Base-by-base conservation (phyloP, 2,329 filamentous ascomycete species). In the Penicillium sp. region DNA sequence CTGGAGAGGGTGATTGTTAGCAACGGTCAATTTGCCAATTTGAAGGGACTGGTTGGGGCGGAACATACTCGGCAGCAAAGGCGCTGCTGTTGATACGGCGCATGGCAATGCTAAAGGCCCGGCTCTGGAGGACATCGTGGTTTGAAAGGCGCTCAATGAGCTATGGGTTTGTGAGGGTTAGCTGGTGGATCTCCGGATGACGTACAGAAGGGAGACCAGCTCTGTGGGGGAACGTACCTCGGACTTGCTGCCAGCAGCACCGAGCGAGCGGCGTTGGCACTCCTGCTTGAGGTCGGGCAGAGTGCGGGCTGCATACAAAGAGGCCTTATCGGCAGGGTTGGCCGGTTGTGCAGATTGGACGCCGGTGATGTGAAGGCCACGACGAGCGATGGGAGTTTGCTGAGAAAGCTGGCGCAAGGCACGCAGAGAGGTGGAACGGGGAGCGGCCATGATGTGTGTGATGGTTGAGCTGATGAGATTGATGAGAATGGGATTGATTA, bases 311-410 rank as follows among this genome's bases (percentile, higher is more conserved):
- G 81, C 75, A 59, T 83, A 83, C 56, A 80, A 69, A 43, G 79
- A 78, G 18, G 82, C 77, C 66, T 81, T 82, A 65, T 85, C 83
- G 35, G 79, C 70, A 67, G 81, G 68, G 73, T 78, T 74, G 78
- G 75, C 68, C 71, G 78, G 64, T 76, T 84, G 68, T 60, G 82
- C 85, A 52, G 84, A 84, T 31, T 84, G 79, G 40, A 82, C 81
- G 55, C 85, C 85, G 37, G 85, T 87, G 77, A 87, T 86, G 75
- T 84, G 83, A 51, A 87, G 79, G 57, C 74, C 72, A 65, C 85
- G 85, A 66, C 76, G 77, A 58, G 73, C 62, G 56, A 65, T 60
- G 24, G 77, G 70, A 24, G 69, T 66, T 50, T 77, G 73, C 63
- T 76, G 72, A 6, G 77, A 75, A 22, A 81, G 73, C 62, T 74